Conservation (phyloP, 495 filamentous ascomycete genomes). For the Zalerion maritima region DNA sequence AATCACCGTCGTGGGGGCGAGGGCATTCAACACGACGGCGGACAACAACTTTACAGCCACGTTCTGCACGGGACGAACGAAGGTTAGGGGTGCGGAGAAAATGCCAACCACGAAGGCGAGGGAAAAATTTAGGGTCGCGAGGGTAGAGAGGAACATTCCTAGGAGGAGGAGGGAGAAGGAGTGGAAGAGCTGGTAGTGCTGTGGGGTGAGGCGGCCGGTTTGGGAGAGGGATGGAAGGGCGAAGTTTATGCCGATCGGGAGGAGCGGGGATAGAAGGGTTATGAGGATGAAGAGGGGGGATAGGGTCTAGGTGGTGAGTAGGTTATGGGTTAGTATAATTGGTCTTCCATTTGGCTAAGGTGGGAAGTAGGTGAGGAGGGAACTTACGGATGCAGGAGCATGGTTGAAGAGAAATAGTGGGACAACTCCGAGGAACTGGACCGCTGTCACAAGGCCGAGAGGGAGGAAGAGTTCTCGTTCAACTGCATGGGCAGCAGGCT, state of each 20-base stretch:
- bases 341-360: neutral
- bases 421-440: constrained; percentile 65
- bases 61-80: constrained; percentile 38
- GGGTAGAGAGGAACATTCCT: constrained; percentile 78
- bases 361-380: constrained; percentile 2
- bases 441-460: constrained; percentile 49
- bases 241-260: constrained; percentile 46
- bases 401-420: constrained; percentile 85
- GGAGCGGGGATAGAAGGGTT: constrained; percentile 38
- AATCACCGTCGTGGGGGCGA: constrained; percentile 54
- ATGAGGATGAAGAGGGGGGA: constrained; percentile 42
- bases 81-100: constrained; percentile 58
- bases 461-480: constrained; percentile 74
- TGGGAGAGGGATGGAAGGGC: constrained; percentile 26
- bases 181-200: constrained; percentile 65
- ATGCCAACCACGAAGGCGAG: constrained; percentile 78
- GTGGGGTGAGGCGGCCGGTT: constrained; percentile 32
- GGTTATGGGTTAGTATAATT: neutral
- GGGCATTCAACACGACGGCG: constrained; percentile 31
- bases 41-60: constrained; percentile 12
- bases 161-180: constrained; percentile 85
- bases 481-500: constrained; percentile 15
- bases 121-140: constrained; percentile 93
- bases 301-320: constrained; percentile 33
- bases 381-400: constrained; percentile 44